These are phyloP conservation scores for Carex littledalei DNA, from an alignment of 176 grass and related monocot genomes.

Conservation along the genomic window DNA sequence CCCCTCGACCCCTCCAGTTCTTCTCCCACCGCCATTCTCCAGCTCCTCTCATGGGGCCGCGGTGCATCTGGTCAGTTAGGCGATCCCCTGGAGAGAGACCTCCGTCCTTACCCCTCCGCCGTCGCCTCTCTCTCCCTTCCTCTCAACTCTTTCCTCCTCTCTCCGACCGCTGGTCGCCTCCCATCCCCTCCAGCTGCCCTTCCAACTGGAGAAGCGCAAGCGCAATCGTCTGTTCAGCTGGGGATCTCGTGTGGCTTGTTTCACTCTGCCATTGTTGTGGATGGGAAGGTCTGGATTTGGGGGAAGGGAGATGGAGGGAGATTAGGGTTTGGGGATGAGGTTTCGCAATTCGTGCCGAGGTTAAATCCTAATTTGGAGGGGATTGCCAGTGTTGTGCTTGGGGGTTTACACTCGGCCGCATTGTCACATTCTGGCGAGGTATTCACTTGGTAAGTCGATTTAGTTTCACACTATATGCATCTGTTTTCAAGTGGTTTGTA, in stretches of 20 bases:
- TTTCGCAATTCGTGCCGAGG: constrained; percentile 52
- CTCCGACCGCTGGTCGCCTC: constrained; percentile 49
- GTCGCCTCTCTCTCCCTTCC: constrained; percentile 62
- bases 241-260: constrained; percentile 95
- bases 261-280: constrained; percentile 65
- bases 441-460: constrained; percentile 61
- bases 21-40: constrained; percentile 9
- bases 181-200: neutral
- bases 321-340: constrained; percentile 68
- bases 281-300: constrained; percentile 72
- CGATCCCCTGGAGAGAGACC: constrained; percentile 71
- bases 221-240: constrained; percentile 27
- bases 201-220: neutral
- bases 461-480: neutral
- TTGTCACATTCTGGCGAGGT: constrained; percentile 63
- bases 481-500: neutral
- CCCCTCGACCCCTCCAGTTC: constrained; percentile 5
- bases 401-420: constrained; percentile 83
- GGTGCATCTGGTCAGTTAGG: constrained; percentile 84
- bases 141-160: constrained; percentile 26
- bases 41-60: constrained; percentile 83
- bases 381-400: constrained; percentile 50
- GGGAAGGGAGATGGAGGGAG: constrained; percentile 89
- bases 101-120: constrained; percentile 65
- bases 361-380: constrained; percentile 62